These are phyloP conservation scores for Podila verticillata DNA, from an alignment of 192 early-diverging fungal species.

Conservation along the genomic window DNA sequence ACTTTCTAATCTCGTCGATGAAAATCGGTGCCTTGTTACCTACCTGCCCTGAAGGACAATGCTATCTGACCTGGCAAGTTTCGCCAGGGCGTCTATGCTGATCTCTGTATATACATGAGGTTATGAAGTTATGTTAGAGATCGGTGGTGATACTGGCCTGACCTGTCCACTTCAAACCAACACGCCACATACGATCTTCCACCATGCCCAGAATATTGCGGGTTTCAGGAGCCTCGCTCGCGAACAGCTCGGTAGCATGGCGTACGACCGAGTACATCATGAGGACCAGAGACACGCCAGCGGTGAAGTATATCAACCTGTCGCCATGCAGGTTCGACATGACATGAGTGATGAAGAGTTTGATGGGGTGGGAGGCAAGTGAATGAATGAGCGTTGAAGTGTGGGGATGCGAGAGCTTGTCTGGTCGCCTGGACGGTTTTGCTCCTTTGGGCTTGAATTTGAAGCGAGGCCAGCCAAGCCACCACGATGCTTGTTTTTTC, in stretches of 20 bases:
- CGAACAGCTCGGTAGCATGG: conserved; percentile 48
- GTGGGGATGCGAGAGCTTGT: not conserved
- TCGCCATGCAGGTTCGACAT: conserved; percentile 33
- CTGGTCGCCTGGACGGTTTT: not conserved
- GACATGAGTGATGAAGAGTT: conserved; percentile 14
- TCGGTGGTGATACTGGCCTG: not conserved
- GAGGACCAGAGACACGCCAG: conserved; percentile 45
- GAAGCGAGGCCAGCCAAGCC: too few species aligned
- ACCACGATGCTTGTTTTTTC: too few species aligned
- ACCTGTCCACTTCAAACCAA: not conserved
- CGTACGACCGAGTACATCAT: conserved; percentile 52
- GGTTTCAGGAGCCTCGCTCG: conserved; percentile 26
- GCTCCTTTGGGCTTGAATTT: not conserved
- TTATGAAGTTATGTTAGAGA: not conserved
- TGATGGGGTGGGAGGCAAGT: too few species aligned
- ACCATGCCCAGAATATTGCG: conserved; percentile 50
- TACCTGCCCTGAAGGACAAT: conserved; percentile 63
- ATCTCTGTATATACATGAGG: conserved; percentile 40
- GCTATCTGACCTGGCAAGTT: conserved; percentile 58
- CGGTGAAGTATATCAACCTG: conserved; percentile 45
- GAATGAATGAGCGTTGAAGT: not conserved
- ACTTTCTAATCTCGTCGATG: too few species aligned
- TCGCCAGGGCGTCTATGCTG: conserved; percentile 55
- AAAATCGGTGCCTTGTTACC: not conserved
- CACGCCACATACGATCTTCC: conserved; percentile 36